Evolutionary conservation across 2,329 filamentous ascomycete genomes (phyloP).

Genomic region (Aspergillus ustus): DNA sequence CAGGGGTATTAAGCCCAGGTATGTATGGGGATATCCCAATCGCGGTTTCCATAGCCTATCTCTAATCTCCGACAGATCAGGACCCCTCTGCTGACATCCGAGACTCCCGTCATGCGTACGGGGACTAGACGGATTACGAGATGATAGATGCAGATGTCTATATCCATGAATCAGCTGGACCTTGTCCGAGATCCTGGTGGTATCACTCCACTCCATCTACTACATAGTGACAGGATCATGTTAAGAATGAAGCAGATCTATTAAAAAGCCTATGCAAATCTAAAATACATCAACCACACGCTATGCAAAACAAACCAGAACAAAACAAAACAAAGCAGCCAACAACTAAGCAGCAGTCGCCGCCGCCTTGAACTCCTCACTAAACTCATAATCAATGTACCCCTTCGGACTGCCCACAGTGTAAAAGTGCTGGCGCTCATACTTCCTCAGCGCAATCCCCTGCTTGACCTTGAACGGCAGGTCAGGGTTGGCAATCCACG

Average conservation of each 20-base stretch:
- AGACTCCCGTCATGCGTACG: too few relatives aligned
- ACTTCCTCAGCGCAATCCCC: conserved; percentile 42
- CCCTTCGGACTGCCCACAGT: conserved; percentile 38
- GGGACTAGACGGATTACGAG: too few relatives aligned
- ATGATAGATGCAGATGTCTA: too few relatives aligned
- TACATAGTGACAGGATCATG: background rate
- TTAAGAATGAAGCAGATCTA: background rate
- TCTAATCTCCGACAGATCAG: too few relatives aligned
- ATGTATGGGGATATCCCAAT: too few relatives aligned
- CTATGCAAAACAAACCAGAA: conserved; percentile 16
- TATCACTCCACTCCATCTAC: background rate
- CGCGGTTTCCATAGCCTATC: too few relatives aligned
- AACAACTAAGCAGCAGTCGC: conserved; percentile 22
- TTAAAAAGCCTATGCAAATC: background rate
- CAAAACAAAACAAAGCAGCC: conserved; percentile 4
- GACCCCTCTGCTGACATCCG: too few relatives aligned
- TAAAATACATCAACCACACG: conserved; percentile 2
- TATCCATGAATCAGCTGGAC: too few relatives aligned
- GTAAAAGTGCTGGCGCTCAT: conserved; percentile 51
- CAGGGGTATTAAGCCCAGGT: too few relatives aligned
- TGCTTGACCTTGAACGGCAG: conserved; percentile 48
- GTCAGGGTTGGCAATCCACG: conserved; percentile 53
- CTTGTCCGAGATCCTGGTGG: background rate
- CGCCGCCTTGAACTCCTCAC: conserved; percentile 34
- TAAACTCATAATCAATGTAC: conserved; percentile 46